phyloP scores from a whole-genome alignment of 306 rosid species.

The Lithocarpus polystachyus region DNA sequence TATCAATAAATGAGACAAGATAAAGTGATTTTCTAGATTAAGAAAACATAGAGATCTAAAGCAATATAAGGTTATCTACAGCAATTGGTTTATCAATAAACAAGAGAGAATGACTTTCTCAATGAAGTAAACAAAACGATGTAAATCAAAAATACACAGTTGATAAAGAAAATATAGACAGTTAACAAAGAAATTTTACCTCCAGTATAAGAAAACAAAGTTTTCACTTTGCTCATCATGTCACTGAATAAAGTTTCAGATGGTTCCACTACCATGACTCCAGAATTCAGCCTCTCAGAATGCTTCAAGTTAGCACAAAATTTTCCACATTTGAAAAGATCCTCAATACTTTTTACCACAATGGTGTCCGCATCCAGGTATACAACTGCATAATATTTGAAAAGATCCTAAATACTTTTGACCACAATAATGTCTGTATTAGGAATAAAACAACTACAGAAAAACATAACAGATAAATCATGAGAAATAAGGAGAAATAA shows the following conservation, averaged over 20 bases:
- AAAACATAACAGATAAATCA: neutral
- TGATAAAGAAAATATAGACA: neutral
- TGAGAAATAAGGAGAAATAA: neutral
- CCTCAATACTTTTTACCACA: conserved; percentile 81
- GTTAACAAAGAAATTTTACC: conserved; percentile 37
- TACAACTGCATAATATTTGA: conserved; percentile 65
- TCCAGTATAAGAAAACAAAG: conserved; percentile 84
- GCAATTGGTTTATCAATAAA: neutral
- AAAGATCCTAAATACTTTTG: conserved; percentile 77
- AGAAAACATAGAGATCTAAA: neutral
- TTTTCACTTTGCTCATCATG: conserved; percentile 81
- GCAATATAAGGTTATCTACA: neutral
- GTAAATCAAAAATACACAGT: neutral
- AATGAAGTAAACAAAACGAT: neutral
- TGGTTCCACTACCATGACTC: conserved; percentile 97
- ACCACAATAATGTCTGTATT: conserved; percentile 83
- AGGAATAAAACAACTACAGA: conserved; percentile 19
- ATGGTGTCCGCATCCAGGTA: conserved; percentile 96
- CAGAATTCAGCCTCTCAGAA: conserved; percentile 96
- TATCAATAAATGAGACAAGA: neutral
- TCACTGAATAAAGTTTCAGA: conserved; percentile 75
- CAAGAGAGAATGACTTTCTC: neutral
- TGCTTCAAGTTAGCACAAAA: conserved; percentile 99
- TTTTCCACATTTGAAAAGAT: conserved; percentile 88
- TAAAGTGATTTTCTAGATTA: neutral